phyloP scores from a whole-genome alignment of 345 rosid species.

The Streptanthus diversifolius region DNA sequence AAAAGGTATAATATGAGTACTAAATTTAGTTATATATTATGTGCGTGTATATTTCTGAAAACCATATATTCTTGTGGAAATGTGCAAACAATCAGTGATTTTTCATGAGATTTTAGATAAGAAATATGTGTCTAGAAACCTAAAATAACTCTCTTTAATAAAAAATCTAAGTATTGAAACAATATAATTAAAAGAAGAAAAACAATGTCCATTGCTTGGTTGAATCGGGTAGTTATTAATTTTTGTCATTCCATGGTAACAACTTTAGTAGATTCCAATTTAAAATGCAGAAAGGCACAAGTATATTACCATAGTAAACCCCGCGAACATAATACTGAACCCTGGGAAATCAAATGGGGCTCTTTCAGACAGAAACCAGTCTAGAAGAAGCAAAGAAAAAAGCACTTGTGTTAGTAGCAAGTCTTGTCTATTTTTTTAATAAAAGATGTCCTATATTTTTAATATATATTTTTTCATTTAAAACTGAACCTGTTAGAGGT shows the following conservation, averaged over 20 bases:
- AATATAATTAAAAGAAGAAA: too few relatives aligned
- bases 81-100: background rate
- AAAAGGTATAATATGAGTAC: background rate
- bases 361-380: conserved; percentile 70
- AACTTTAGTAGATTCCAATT: background rate
- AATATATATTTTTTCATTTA: background rate
- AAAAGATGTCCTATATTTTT: background rate
- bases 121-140: background rate
- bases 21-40: background rate
- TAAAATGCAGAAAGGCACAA: background rate
- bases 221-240: too few relatives aligned
- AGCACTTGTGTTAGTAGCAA: conserved; percentile 1
- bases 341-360: conserved; percentile 90
- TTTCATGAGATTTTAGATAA: background rate
- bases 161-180: background rate
- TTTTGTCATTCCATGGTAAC: background rate
- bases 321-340: conserved; percentile 79
- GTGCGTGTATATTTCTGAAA: background rate
- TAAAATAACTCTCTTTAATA: background rate
- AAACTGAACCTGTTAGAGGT: conserved; percentile 67
- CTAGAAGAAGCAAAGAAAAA: conserved; percentile 37
- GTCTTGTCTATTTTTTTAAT: background rate
- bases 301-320: conserved; percentile 54
- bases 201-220: too few relatives aligned
- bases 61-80: background rate